Conservation (phyloP, 192 early-diverging fungal species). For the Anaeromyces robustus region DNA sequence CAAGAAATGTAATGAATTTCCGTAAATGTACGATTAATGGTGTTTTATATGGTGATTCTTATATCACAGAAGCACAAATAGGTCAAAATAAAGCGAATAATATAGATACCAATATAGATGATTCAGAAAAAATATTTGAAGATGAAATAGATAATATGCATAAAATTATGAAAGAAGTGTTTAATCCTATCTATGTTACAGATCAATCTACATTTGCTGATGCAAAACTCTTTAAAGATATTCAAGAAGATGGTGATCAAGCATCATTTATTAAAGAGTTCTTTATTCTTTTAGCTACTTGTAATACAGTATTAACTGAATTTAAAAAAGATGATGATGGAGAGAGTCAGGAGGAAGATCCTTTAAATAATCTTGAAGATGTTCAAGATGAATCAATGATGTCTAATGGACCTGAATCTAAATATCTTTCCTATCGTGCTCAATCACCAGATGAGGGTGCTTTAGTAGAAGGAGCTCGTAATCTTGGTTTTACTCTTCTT, state of each 20-base stretch:
- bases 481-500: slow-evolving; percentile 62
- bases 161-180: slow-evolving; percentile 15
- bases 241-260: slow-evolving; percentile 36
- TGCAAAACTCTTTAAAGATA: slow-evolving; percentile 52
- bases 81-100: slow-evolving; percentile 1
- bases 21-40: slow-evolving; percentile 74
- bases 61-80: slow-evolving; percentile 11
- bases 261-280: slow-evolving; percentile 61
- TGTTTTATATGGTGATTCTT: slow-evolving; percentile 53
- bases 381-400: slow-evolving; percentile 7
- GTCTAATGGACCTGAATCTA: slow-evolving; percentile 12
- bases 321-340: slow-evolving; percentile 24
- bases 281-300: slow-evolving; percentile 72
- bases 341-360: slow-evolving; percentile 14
- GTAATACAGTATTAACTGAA: slow-evolving; percentile 90
- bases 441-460: slow-evolving; percentile 77
- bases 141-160: slow-evolving; percentile 43
- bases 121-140: slow-evolving; percentile 36
- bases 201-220: slow-evolving; percentile 63
- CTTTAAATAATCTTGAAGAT: slow-evolving; percentile 8
- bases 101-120: background rate
- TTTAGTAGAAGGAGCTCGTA: slow-evolving; percentile 59
- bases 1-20: slow-evolving; percentile 3
- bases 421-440: slow-evolving; percentile 36
- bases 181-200: slow-evolving; percentile 12